Percentiles rank a stretch among this genome's conserved stretches.
Conservation (phyloP, 768 basidiomycete genomes). For the Gautieria morchelliformis region DNA sequence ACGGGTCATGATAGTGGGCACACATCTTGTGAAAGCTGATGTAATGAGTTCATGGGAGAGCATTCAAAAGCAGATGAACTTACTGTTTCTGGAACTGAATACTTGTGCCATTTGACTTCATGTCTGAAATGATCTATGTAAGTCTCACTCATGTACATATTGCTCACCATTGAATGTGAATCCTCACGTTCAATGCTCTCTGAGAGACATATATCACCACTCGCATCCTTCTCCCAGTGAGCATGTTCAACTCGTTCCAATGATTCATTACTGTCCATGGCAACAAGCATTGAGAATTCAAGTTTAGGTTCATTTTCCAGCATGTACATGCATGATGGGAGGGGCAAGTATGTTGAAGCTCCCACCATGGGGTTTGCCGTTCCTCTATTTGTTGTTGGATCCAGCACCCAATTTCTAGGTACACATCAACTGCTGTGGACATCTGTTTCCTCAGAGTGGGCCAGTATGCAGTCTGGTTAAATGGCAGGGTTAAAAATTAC, state of each 20-base stretch:
- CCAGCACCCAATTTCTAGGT: constrained; percentile 18
- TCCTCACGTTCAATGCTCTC: neutral
- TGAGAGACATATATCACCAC: constrained; percentile 12
- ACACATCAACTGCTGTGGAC: constrained; percentile 26
- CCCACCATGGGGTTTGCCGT: constrained; percentile 21
- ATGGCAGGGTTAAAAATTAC: neutral
- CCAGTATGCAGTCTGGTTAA: constrained; percentile 19
- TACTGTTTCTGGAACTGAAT: neutral
- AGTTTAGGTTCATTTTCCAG: constrained; percentile 23
- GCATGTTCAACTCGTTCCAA: constrained; percentile 20
- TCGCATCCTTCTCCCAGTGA: constrained; percentile 12
- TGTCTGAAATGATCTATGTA: constrained; percentile 22
- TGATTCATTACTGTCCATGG: constrained; percentile 28
- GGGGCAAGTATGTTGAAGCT: constrained; percentile 24
- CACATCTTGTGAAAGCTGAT: too few species aligned
- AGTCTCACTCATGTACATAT: constrained; percentile 18
- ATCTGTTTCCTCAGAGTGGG: constrained; percentile 17
- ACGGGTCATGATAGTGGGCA: neutral
- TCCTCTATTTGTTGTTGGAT: constrained; percentile 18
- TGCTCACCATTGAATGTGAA: constrained; percentile 7
- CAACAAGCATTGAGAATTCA: constrained; percentile 15
- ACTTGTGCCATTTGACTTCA: constrained; percentile 16
- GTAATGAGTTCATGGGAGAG: too few species aligned
- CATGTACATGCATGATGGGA: constrained; percentile 27
- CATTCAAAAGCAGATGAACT: too few species aligned